A percentile compares a stretch with the other conserved stretches of the same genome.
Evolutionary conservation across 129 eudicot species (phyloP).

Genomic region (Artemisia annua): DNA sequence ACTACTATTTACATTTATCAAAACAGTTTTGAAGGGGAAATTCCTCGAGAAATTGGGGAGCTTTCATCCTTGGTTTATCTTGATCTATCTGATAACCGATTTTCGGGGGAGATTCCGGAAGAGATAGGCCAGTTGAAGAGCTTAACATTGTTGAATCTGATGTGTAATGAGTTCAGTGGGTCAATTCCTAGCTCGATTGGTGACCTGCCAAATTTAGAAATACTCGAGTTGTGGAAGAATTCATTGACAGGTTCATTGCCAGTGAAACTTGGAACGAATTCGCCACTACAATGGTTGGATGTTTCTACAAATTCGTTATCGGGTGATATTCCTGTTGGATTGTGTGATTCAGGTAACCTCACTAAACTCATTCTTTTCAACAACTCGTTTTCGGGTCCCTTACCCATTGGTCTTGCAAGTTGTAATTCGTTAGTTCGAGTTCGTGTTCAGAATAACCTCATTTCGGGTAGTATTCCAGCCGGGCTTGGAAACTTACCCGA

Average conservation of each 20-base stretch:
- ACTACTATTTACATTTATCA: constrained; percentile 67
- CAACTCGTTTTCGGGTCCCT: constrained; percentile 74
- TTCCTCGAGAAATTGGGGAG: constrained; percentile 69
- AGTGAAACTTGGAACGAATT: constrained; percentile 54
- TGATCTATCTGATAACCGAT: constrained; percentile 68
- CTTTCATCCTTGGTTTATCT: constrained; percentile 47
- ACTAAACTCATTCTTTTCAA: constrained; percentile 82
- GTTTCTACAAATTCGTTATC: constrained; percentile 74
- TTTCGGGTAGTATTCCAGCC: constrained; percentile 61
- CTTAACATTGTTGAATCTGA: constrained; percentile 69
- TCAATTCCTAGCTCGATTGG: constrained; percentile 59
- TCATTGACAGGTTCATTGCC: constrained; percentile 73
- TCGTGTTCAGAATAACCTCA: constrained; percentile 56
- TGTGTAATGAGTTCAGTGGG: constrained; percentile 73
- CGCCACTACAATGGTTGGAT: constrained; percentile 76
- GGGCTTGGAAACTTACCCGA: constrained; percentile 62
- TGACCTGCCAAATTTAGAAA: constrained; percentile 55
- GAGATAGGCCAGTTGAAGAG: constrained; percentile 55
- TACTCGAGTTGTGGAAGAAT: constrained; percentile 79
- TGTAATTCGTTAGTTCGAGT: constrained; percentile 72
- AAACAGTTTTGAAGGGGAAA: constrained; percentile 56
- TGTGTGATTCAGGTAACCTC: constrained; percentile 76
- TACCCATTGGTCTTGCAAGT: constrained; percentile 67
- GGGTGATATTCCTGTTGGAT: constrained; percentile 65
- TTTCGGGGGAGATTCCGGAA: constrained; percentile 72